These are phyloP conservation scores for Vanrija pseudolonga DNA, from an alignment of 1,284 basidiomycete genomes.

Conservation along the genomic window DNA sequence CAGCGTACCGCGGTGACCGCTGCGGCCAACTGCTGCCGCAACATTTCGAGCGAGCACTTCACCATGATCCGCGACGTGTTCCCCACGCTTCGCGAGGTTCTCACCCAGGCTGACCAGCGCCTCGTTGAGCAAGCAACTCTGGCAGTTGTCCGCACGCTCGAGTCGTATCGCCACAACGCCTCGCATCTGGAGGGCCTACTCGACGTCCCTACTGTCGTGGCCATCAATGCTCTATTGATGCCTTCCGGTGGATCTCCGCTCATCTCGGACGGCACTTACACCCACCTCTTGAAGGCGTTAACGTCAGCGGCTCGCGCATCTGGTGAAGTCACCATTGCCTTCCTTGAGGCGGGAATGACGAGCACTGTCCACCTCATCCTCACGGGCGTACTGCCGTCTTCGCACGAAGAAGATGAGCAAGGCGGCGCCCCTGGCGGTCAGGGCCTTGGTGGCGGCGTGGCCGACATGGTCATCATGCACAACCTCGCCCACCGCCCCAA, in stretches of 20 bases:
- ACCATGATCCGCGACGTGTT: slow-evolving; percentile 82
- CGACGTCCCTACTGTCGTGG: slow-evolving; percentile 73
- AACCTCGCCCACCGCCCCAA: slow-evolving; percentile 93
- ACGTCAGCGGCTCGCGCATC: slow-evolving; percentile 81
- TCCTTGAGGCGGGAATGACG: slow-evolving; percentile 85
- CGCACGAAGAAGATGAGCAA: slow-evolving; percentile 59
- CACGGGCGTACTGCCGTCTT: slow-evolving; percentile 79
- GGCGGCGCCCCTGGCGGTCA: slow-evolving; percentile 59
- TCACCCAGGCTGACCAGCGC: slow-evolving; percentile 85
- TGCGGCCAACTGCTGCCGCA: slow-evolving; percentile 90
- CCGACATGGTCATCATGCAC: slow-evolving; percentile 96
- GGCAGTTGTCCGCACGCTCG: slow-evolving; percentile 85
- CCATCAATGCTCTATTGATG: slow-evolving; percentile 76
- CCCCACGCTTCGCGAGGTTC: slow-evolving; percentile 85
- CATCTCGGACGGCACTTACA: slow-evolving; percentile 80
- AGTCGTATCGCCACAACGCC: slow-evolving; percentile 78
- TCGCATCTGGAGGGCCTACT: slow-evolving; percentile 82
- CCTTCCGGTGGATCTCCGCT: slow-evolving; percentile 81
- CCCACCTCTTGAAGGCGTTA: slow-evolving; percentile 77
- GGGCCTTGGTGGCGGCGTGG: slow-evolving; percentile 74
- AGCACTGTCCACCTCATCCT: slow-evolving; percentile 88
- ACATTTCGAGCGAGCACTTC: slow-evolving; percentile 80
- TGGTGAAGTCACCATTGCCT: slow-evolving; percentile 73
- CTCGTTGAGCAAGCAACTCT: slow-evolving; percentile 90
- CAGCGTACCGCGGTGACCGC: slow-evolving; percentile 94